These are phyloP conservation scores for Claviceps capensis DNA, from an alignment of 2,329 filamentous ascomycete species.

Conservation along the genomic window DNA sequence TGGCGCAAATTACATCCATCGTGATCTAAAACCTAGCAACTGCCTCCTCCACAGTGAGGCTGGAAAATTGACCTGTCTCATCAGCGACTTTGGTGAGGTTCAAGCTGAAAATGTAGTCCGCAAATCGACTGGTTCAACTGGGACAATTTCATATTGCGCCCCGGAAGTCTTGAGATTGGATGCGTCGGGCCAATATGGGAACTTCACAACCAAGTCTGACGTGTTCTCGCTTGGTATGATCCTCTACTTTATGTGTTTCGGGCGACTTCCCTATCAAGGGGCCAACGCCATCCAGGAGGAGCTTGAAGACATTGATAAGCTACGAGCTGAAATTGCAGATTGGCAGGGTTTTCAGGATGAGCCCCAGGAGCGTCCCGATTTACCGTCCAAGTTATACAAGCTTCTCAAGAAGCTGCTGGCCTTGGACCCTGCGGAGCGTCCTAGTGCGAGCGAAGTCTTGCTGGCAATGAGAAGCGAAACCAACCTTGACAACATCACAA, in stretches of 20 bases:
- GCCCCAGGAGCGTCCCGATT: constrained; percentile 58
- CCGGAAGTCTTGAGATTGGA: constrained; percentile 75
- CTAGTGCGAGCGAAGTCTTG: constrained; percentile 76
- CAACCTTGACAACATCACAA: constrained; percentile 28
- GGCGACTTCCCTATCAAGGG: constrained; percentile 68
- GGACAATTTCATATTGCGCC: constrained; percentile 94
- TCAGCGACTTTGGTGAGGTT: constrained; percentile 96
- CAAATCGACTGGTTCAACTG: constrained; percentile 85
- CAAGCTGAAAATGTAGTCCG: constrained; percentile 69
- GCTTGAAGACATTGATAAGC: constrained; percentile 73
- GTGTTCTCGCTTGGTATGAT: constrained; percentile 99
- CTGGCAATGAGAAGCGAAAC: constrained; percentile 59
- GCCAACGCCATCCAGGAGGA: constrained; percentile 83
- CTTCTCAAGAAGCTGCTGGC: constrained; percentile 72
- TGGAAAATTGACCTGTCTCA: constrained; percentile 61
- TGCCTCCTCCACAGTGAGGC: constrained; percentile 74
- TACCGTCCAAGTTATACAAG: constrained; percentile 75
- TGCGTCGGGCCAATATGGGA: constrained; percentile 60
- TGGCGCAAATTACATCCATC: constrained; percentile 82
- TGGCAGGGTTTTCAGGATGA: constrained; percentile 84
- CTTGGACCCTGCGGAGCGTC: constrained; percentile 60
- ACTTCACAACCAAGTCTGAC: constrained; percentile 94
- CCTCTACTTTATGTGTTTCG: constrained; percentile 95
- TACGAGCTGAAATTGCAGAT: constrained; percentile 71
- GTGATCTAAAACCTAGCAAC: constrained; percentile 92